Evolutionary conservation across 1,139 yeast species (phyloP), one percentile per base, ranked within the genome.

Genomic region (Scheffersomyces illinoinensis): DNA sequence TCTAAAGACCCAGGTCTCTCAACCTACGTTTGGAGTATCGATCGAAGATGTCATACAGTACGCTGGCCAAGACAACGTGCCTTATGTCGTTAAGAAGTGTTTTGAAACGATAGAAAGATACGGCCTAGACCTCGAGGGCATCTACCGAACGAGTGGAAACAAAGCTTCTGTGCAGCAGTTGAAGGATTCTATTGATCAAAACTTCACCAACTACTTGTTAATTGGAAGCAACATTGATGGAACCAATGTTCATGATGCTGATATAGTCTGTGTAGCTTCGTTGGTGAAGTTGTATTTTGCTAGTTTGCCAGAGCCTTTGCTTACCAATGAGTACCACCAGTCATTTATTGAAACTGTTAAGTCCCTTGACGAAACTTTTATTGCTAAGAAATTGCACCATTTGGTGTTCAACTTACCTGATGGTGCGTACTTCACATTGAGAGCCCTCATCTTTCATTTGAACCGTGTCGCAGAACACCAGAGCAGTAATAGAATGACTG

Each of bases 361-460:
- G 67, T 76, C 81, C n/a, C 65, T 68, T 54, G 83, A 81, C 65
- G 83, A 79, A 64, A 71, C 76, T n/a, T 78, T 70, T 57, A 86
- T 92, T 54, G 84, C 84, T 57, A 93, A 92, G 66, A 90, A 89
- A 62, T 81, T 95, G 66, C 99, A 95, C 73, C 92, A 92, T 56
- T 84, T 91, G 60, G 91, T 95, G 53, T 95, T 89, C 75, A 90
- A 90, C 65, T 82, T 95, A 58, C 98, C 98, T 0, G 99, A 95
- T 74, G 96, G 97, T 0, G 93, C 96, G 59, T 95, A 95, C 73
- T 93, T 97, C 78, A 93, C 98, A 0, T 81, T 95, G 65, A 80
- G 98, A 66, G 86, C 92, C 50, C 78, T 95, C 63, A 79, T 93
- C 4, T 91, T 93, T 80, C 99, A 95, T 72, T 83, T 95, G 64